A percentile compares a stretch with the other conserved stretches of the same genome.
These are phyloP conservation scores for Rutidosis leptorrhynchoides DNA, from an alignment of 129 eudicot species.

Conservation along the genomic window DNA sequence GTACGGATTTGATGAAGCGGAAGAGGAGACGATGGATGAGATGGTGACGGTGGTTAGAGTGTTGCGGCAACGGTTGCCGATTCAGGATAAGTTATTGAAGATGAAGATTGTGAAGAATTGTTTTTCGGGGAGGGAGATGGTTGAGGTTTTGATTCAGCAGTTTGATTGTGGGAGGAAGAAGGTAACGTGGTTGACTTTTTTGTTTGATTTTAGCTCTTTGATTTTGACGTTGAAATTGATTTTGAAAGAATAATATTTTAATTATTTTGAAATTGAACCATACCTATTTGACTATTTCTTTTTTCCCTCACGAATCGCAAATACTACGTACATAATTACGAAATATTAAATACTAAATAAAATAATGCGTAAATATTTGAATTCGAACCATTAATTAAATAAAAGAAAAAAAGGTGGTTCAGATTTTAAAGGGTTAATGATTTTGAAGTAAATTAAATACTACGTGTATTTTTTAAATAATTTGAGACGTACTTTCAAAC, in stretches of 20 bases:
- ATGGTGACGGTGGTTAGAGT: conserved; percentile 55
- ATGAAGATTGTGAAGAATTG: conserved; percentile 86
- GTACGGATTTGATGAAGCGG: conserved; percentile 82
- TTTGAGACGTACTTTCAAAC: too few species aligned
- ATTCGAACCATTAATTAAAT: too few species aligned
- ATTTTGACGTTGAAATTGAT: neutral
- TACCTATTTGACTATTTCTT: too few species aligned
- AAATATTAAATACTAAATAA: too few species aligned
- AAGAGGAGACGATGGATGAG: conserved; percentile 62
- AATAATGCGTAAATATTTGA: too few species aligned
- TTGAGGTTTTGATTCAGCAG: conserved; percentile 56
- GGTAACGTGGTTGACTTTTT: conserved; percentile 37
- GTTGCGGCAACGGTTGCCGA: conserved; percentile 68
- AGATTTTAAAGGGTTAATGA: too few species aligned
- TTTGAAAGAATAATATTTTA: conserved; percentile 24
- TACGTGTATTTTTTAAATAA: too few species aligned
- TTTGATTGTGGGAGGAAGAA: conserved; percentile 61
- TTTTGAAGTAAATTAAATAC: too few species aligned
- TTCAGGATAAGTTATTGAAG: conserved; percentile 72
- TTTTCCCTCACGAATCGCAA: too few species aligned
- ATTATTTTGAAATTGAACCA: too few species aligned
- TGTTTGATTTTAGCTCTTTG: conserved; percentile 9
- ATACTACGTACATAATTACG: too few species aligned
- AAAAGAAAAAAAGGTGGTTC: too few species aligned
- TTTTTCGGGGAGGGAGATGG: conserved; percentile 69